Conservation (phyloP, 192 early-diverging fungal species). For the Phycomyces blakesleeanus region DNA sequence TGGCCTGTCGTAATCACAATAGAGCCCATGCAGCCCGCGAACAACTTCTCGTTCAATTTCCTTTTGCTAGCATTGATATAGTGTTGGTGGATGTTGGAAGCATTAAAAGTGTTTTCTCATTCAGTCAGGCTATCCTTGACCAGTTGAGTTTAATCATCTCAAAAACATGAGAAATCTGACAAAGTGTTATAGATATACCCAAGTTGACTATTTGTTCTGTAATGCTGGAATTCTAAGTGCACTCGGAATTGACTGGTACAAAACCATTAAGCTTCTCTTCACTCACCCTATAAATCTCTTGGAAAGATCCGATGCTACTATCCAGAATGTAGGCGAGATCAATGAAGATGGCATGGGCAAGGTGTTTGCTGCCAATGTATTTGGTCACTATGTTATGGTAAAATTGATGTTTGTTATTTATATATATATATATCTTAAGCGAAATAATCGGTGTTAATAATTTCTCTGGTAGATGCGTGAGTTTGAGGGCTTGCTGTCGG, state of each 20-base stretch:
- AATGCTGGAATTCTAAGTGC: conserved; percentile 51
- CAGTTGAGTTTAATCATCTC: not conserved
- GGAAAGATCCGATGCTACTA: conserved; percentile 37
- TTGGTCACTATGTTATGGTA: conserved; percentile 61
- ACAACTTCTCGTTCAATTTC: conserved; percentile 31
- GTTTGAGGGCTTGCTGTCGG: conserved; percentile 38
- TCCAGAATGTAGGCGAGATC: conserved; percentile 43
- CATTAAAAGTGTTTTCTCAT: conserved; percentile 32
- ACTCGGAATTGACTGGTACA: conserved; percentile 37
- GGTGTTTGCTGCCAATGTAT: conserved; percentile 52
- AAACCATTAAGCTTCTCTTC: conserved; percentile 28
- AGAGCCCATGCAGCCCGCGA: conserved; percentile 41
- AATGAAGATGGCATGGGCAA: conserved; percentile 50
- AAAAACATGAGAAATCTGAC: not conserved
- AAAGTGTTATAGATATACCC: conserved; percentile 26
- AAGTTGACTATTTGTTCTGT: conserved; percentile 49
- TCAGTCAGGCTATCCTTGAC: conserved; percentile 30
- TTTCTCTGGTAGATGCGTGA: conserved; percentile 40
- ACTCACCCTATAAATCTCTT: conserved; percentile 32
- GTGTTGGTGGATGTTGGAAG: conserved; percentile 44
- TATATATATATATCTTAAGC: not conserved
- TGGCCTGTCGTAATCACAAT: conserved; percentile 49
- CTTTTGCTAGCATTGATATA: conserved; percentile 39
- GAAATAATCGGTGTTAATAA: not conserved
- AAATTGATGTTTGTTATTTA: not conserved